Conservation (phyloP, 2,329 filamentous ascomycete species). For the Cordyceps javanica region DNA sequence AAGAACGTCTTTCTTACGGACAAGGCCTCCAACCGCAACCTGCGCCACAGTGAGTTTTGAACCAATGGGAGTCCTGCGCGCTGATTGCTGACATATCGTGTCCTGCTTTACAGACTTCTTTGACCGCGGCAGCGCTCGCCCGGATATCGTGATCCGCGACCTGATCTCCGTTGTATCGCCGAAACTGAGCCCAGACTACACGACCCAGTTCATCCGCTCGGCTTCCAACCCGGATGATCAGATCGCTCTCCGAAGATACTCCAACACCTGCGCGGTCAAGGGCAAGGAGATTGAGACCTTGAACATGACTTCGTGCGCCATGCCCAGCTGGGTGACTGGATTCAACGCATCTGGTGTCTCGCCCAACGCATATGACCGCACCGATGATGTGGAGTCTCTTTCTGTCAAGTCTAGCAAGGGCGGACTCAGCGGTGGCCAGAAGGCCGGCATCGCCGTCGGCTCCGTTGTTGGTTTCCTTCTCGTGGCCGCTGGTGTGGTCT, state of each 20-base stretch:
- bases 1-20: constrained; percentile 12
- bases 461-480: not conserved
- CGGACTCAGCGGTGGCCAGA: not conserved
- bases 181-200: not conserved
- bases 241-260: not conserved
- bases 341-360: not conserved
- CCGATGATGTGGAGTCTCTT: not conserved
- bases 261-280: not conserved
- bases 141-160: constrained; percentile 6
- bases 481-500: not conserved
- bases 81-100: too few species aligned
- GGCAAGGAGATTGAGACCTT: not conserved
- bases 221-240: not conserved
- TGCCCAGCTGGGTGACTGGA: not conserved
- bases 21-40: constrained; percentile 11
- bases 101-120: constrained; percentile 7
- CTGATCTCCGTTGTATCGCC: constrained; percentile 3
- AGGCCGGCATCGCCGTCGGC: not conserved
- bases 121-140: constrained; percentile 10
- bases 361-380: not conserved
- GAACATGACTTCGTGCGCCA: not conserved
- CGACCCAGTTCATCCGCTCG: not conserved
- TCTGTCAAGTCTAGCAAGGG: not conserved
- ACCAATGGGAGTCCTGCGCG: too few species aligned
- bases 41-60: constrained; percentile 11